Percentiles rank a stretch among this genome's conserved stretches.
phyloP scores from a whole-genome alignment of 306 rosid species.

The Quercus wislizeni region DNA sequence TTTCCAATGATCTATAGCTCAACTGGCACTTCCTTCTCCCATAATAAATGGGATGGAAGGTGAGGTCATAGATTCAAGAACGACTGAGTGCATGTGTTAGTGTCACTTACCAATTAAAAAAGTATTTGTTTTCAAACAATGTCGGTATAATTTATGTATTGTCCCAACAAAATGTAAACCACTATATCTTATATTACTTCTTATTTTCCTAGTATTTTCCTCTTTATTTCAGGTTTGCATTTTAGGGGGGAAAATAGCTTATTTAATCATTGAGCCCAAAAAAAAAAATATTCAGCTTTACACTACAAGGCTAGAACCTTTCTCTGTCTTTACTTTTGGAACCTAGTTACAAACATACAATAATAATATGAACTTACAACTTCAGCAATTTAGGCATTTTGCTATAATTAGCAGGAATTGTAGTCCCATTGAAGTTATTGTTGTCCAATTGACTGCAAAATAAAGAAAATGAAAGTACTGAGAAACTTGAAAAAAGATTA shows the following conservation, averaged over 20 bases:
- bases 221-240: background rate
- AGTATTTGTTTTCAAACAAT: background rate
- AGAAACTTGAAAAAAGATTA: background rate
- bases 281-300: background rate
- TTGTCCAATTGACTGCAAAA: slow-evolving; percentile 50
- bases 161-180: background rate
- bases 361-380: slow-evolving; percentile 33
- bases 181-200: background rate
- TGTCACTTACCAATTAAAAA: too few species aligned
- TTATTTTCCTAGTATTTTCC: background rate
- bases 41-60: too few species aligned
- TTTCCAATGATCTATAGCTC: background rate
- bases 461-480: background rate
- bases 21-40: too few species aligned
- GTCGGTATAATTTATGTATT: background rate
- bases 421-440: slow-evolving; percentile 39
- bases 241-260: background rate
- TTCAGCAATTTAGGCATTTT: slow-evolving; percentile 42
- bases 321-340: background rate
- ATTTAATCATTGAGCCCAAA: background rate
- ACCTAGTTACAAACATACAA: slow-evolving; percentile 2
- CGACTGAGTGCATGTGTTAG: too few species aligned
- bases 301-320: background rate
- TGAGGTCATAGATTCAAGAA: too few species aligned
- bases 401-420: slow-evolving; percentile 40